A percentile compares a stretch with the other conserved stretches of the same genome.
phyloP scores from a whole-genome alignment of 2,329 filamentous ascomycete species.

The Clarireedia hainanense region DNA sequence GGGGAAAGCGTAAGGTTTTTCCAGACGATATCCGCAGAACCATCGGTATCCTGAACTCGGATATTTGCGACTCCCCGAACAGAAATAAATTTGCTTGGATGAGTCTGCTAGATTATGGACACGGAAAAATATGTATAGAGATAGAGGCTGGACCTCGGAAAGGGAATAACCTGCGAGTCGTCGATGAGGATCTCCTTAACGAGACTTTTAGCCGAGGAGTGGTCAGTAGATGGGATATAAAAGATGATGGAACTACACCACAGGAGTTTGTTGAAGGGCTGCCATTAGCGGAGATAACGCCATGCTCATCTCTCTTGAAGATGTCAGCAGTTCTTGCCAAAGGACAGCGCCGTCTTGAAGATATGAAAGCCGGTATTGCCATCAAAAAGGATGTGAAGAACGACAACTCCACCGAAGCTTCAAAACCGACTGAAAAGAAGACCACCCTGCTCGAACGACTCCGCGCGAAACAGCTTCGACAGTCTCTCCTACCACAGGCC shows the following conservation, averaged over 20 bases:
- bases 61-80: constrained; percentile 29
- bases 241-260: constrained; percentile 2
- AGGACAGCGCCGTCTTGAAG: constrained; percentile 61
- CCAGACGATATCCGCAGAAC: constrained; percentile 58
- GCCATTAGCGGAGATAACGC: constrained; percentile 45
- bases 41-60: constrained; percentile 49
- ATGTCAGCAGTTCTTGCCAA: constrained; percentile 52
- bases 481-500: constrained; percentile 36
- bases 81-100: constrained; percentile 28
- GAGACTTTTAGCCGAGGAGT: constrained; percentile 47
- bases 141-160: constrained; percentile 26
- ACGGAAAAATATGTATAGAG: constrained; percentile 51
- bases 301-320: constrained; percentile 43
- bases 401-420: constrained; percentile 22
- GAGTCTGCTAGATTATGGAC: constrained; percentile 44
- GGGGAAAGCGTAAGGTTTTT: constrained; percentile 63
- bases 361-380: constrained; percentile 56
- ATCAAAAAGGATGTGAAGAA: constrained; percentile 41
- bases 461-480: constrained; percentile 57
- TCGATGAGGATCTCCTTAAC: constrained; percentile 47
- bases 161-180: constrained; percentile 30
- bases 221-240: constrained; percentile 35
- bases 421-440: constrained; percentile 33
- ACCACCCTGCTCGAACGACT: constrained; percentile 70
- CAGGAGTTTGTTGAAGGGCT: constrained; percentile 45